phyloP scores from a whole-genome alignment of 23 red algal genomes.

The Chondrus crispus region DNA sequence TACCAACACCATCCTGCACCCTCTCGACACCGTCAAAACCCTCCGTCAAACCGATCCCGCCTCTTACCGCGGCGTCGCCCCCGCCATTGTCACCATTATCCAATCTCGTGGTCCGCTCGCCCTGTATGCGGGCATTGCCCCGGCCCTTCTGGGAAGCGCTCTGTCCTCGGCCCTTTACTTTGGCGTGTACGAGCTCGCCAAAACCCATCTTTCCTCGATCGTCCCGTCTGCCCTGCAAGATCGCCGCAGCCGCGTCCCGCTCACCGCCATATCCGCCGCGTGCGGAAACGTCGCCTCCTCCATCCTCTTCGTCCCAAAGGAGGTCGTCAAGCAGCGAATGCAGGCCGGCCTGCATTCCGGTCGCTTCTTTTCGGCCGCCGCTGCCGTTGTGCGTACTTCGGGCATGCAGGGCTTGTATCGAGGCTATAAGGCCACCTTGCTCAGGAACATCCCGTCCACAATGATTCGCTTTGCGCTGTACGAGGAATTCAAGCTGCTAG shows the following conservation, averaged over 20 bases:
- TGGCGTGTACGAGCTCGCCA: slow-evolving; percentile 76
- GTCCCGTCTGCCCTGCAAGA: neutral
- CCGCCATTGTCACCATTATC: slow-evolving; percentile 28
- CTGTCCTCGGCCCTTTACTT: slow-evolving; percentile 88
- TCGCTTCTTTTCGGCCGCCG: slow-evolving; percentile 44
- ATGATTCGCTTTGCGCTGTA: slow-evolving; percentile 88
- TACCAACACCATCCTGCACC: slow-evolving; percentile 71
- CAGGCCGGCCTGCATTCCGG: slow-evolving; percentile 44
- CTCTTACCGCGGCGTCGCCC: slow-evolving; percentile 20
- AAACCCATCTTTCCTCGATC: neutral
- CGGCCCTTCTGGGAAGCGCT: slow-evolving; percentile 73
- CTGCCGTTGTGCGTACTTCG: slow-evolving; percentile 1
- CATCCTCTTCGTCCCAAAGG: slow-evolving; percentile 91
- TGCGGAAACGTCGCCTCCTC: slow-evolving; percentile 88
- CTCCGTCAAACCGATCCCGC: slow-evolving; percentile 83
- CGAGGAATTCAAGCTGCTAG: slow-evolving; percentile 79
- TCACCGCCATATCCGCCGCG: slow-evolving; percentile 73
- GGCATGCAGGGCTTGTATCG: slow-evolving; percentile 72
- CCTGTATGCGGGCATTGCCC: slow-evolving; percentile 78
- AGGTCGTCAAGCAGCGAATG: slow-evolving; percentile 95
- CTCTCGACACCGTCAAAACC: slow-evolving; percentile 89
- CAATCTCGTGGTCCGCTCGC: slow-evolving; percentile 43
- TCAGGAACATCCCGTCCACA: slow-evolving; percentile 80
- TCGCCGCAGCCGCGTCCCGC: slow-evolving; percentile 1
- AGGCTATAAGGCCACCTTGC: slow-evolving; percentile 80